Percentiles rank a stretch among this genome's conserved stretches.
Evolutionary conservation across 345 rosid species (phyloP).

Genomic region (Rubroshorea leprosula): DNA sequence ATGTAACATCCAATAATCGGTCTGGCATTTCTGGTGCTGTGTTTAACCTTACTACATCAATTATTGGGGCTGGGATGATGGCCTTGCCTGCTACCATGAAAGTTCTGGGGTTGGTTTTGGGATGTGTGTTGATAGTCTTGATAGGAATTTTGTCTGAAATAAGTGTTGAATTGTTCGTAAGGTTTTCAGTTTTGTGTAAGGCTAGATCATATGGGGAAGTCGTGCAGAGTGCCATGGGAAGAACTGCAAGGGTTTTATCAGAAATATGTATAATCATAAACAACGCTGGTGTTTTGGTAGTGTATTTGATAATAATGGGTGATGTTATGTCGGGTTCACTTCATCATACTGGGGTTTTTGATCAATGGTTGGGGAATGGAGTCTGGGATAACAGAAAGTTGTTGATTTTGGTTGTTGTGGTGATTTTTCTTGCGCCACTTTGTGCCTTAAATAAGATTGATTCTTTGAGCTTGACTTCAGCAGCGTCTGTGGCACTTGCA

Average conservation of each 20-base stretch:
- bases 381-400: conserved; percentile 90
- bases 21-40: conserved; percentile 80
- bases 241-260: conserved; percentile 66
- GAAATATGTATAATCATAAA: conserved; percentile 89
- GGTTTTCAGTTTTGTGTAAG: conserved; percentile 62
- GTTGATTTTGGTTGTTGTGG: conserved; percentile 56
- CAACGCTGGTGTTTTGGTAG: conserved; percentile 91
- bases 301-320: conserved; percentile 84
- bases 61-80: conserved; percentile 98
- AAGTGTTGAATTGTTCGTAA: conserved; percentile 73
- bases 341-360: conserved; percentile 83
- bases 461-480: conserved; percentile 80
- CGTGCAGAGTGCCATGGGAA: conserved; percentile 76
- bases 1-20: conserved; percentile 28
- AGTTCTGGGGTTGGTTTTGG: conserved; percentile 74
- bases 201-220: conserved; percentile 85
- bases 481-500: conserved; percentile 90
- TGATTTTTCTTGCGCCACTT: conserved; percentile 80
- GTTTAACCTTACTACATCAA: conserved; percentile 78
- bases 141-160: conserved; percentile 80
- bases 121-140: conserved; percentile 58
- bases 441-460: conserved; percentile 79
- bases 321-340: conserved; percentile 91
- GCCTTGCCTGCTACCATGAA: conserved; percentile 97
- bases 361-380: conserved; percentile 91